These are phyloP conservation scores for Aquilaria malaccensis DNA, from an alignment of 345 rosid species.

Conservation along the genomic window DNA sequence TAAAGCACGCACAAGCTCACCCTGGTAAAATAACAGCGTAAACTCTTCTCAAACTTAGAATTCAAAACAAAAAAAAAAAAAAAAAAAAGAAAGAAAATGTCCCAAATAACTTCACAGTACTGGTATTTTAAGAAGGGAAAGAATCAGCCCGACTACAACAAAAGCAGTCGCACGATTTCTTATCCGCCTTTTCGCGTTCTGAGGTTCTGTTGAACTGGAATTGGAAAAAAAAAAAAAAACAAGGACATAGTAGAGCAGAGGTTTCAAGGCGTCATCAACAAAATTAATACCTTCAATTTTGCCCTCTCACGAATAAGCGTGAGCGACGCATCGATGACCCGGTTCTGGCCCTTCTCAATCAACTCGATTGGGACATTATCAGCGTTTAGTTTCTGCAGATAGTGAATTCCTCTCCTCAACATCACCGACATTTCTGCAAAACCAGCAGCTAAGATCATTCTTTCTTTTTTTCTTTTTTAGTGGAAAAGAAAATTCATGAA, in stretches of 20 bases:
- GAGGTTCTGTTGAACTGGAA: neutral
- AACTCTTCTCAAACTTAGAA: neutral
- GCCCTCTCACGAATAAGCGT: slow-evolving; percentile 98
- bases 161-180: too few species aligned
- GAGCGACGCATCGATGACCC: slow-evolving; percentile 92
- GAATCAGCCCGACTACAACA: too few species aligned
- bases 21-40: slow-evolving; percentile 28
- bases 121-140: neutral
- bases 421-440: slow-evolving; percentile 44
- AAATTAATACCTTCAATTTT: slow-evolving; percentile 60
- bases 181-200: neutral
- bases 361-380: slow-evolving; percentile 52
- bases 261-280: neutral
- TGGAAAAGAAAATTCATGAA: too few species aligned
- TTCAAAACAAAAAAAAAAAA: neutral
- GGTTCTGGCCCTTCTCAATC: slow-evolving; percentile 76
- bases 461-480: too few species aligned
- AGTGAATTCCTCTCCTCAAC: slow-evolving; percentile 48
- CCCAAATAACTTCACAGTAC: neutral
- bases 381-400: slow-evolving; percentile 47
- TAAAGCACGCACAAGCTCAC: slow-evolving; percentile 80
- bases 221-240: neutral
- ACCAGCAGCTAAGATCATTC: neutral
- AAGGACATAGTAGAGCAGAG: neutral
- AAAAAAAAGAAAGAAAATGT: neutral